Base-by-base conservation (phyloP, 2,329 filamentous ascomycete species). In the Stromatinia cepivora region DNA sequence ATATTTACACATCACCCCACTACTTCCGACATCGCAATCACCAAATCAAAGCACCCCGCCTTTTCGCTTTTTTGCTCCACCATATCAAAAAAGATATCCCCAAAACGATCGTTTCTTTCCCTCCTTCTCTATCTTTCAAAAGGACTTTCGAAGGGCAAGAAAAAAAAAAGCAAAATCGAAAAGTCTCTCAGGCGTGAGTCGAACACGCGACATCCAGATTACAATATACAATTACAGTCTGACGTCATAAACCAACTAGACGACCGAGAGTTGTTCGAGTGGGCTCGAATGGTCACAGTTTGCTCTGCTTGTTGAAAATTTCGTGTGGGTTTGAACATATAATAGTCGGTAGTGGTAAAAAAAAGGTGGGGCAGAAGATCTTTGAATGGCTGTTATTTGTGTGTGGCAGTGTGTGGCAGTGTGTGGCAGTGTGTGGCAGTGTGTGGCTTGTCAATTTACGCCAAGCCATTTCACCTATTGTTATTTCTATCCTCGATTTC, bases 211-310 rank as follows among this genome's bases (percentile, higher is more conserved):
- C 66, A 68, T 64, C 45, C 66, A 62, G 57, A 56, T 63, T 3
- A 28, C 17, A 63, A 22, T 36, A 0, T 39, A 8, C 66, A 68
- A 68, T 68, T 68, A 68, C 66, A 68, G 66, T 63, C 66, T 52
- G 58, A 68, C 66, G 66, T 56, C 66, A 68, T 68, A 68, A 68
- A 68, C 66, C 66, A 68, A 68, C 66, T 68, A 68, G 66, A 68
- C 66, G 66, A 68, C 66, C 66, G 66, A 64, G 66, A 62, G 66
- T 68, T 28, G 22, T 56, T 45, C 53, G 52, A 59, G 39, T 66
- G 50, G 28, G 0, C 64, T 36, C 53, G 66, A 63, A 68, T 63
- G 63, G 63, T 42, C 52, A 54, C 63, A 66, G 39, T 68, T 64
- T 63, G 57, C 28, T 54, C 20, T 54, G 15, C 64, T 68, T 68